Evolutionary conservation across 2,329 filamentous ascomycete species (phyloP).

Genomic region (Aspergillus neotritici): DNA sequence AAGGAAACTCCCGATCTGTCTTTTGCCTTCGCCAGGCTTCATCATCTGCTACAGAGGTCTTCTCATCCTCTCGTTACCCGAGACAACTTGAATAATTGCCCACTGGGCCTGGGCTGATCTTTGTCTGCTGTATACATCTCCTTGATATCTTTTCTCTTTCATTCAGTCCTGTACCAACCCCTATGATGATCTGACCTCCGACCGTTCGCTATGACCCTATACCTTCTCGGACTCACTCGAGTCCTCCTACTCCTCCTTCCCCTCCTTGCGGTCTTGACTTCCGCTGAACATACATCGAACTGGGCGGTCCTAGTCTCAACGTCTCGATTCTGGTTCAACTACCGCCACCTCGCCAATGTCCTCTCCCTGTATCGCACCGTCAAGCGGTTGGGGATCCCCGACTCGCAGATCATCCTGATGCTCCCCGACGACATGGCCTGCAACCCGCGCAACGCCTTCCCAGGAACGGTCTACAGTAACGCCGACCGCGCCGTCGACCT

Average conservation of each 20-base stretch:
- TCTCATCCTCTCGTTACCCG: too few species aligned
- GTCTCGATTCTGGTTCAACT: constrained; percentile 99
- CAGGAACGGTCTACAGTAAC: constrained; percentile 97
- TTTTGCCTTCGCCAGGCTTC: background rate
- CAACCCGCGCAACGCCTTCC: constrained; percentile 96
- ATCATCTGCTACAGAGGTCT: too few species aligned
- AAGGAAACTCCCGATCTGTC: too few species aligned
- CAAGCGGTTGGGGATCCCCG: constrained; percentile 93
- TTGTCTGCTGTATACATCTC: too few species aligned
- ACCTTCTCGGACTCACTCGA: constrained; percentile 19
- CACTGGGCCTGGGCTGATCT: too few species aligned
- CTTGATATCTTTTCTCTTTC: too few species aligned
- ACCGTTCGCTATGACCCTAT: constrained; percentile 22
- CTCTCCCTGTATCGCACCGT: constrained; percentile 96
- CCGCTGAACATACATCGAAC: constrained; percentile 75
- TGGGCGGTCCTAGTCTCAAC: constrained; percentile 99
- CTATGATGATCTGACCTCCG: constrained; percentile 15
- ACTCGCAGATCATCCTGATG: constrained; percentile 99
- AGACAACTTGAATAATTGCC: too few species aligned
- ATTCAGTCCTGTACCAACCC: background rate
- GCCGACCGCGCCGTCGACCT: constrained; percentile 91
- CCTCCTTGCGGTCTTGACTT: constrained; percentile 11
- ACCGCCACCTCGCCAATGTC: constrained; percentile 95
- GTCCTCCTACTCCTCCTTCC: constrained; percentile 23
- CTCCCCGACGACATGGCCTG: constrained; percentile 99